These are phyloP conservation scores for Phytophthora sp. DNA, from an alignment of 352 stramenopile species.

Conservation along the genomic window DNA sequence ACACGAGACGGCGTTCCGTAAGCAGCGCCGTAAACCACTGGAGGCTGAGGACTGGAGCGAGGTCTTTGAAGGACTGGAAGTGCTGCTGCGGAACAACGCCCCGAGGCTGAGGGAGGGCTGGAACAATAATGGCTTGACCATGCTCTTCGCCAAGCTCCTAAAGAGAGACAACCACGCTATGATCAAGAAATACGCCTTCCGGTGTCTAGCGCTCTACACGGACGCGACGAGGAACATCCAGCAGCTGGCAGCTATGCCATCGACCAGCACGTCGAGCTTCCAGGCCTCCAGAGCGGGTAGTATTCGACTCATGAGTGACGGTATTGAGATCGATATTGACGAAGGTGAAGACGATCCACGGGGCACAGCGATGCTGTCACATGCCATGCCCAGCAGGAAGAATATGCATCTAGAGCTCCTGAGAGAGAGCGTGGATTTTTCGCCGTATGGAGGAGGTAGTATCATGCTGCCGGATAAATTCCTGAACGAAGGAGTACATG, in stretches of 20 bases:
- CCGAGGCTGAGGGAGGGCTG: slow-evolving; percentile 74
- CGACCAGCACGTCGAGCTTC: slow-evolving; percentile 43
- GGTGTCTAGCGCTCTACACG: slow-evolving; percentile 82
- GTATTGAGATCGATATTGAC: slow-evolving; percentile 53
- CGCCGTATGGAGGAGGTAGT: slow-evolving; percentile 81
- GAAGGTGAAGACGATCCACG: slow-evolving; percentile 45
- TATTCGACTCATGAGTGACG: slow-evolving; percentile 50
- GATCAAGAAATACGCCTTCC: slow-evolving; percentile 92
- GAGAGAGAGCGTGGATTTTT: slow-evolving; percentile 86
- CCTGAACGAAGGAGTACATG: slow-evolving; percentile 83
- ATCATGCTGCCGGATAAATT: slow-evolving; percentile 84
- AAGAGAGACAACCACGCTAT: slow-evolving; percentile 87
- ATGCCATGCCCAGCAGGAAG: slow-evolving; percentile 47
- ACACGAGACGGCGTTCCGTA: slow-evolving; percentile 83
- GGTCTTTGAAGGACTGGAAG: slow-evolving; percentile 86
- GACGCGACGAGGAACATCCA: slow-evolving; percentile 78
- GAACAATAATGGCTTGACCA: slow-evolving; percentile 82
- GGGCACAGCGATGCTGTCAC: slow-evolving; percentile 46
- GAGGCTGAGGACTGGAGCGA: slow-evolving; percentile 91
- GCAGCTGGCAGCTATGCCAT: slow-evolving; percentile 58
- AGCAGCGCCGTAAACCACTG: slow-evolving; percentile 79
- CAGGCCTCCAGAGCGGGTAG: slow-evolving; percentile 41
- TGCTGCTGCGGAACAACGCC: slow-evolving; percentile 80
- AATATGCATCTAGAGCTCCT: slow-evolving; percentile 80
- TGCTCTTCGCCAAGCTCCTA: slow-evolving; percentile 87